A percentile compares a stretch with the other conserved stretches of the same genome.
Evolutionary conservation across 768 basidiomycete species (phyloP).

Genomic region (Mrakia hoshinonis): DNA sequence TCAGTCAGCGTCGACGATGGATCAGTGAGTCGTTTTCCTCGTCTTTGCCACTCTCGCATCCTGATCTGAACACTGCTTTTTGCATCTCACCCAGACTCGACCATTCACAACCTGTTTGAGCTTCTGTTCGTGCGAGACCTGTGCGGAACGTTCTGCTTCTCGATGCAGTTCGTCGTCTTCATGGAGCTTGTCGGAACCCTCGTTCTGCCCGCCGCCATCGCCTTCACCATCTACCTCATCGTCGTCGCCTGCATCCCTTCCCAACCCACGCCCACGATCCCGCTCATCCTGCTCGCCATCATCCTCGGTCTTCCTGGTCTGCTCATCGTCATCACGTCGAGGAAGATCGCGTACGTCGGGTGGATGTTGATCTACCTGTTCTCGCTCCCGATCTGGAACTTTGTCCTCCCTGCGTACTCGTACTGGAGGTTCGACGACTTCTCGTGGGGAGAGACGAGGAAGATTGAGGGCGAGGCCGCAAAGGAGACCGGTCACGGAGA

Average conservation of each 20-base stretch:
- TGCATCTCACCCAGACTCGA: conserved; percentile 52
- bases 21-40: conserved; percentile 50
- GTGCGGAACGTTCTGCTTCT: conserved; percentile 99
- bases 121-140: conserved; percentile 88
- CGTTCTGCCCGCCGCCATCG: conserved; percentile 92
- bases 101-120: conserved; percentile 94
- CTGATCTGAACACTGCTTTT: not conserved
- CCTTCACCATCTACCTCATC: conserved; percentile 91
- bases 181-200: conserved; percentile 97
- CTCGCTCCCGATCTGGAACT: conserved; percentile 95
- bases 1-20: conserved; percentile 97
- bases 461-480: conserved; percentile 61
- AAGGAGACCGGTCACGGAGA: conserved; percentile 59
- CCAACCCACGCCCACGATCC: conserved; percentile 62
- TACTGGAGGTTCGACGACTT: conserved; percentile 99
- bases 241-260: conserved; percentile 76
- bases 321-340: conserved; percentile 88
- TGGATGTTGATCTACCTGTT: conserved; percentile 76
- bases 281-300: conserved; percentile 82
- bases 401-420: conserved; percentile 87
- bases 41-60: not conserved
- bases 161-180: conserved; percentile 53
- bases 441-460: conserved; percentile 92
- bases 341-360: conserved; percentile 86
- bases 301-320: conserved; percentile 93